These are phyloP conservation scores for Rhynchospora tenuis DNA, from an alignment of 176 grass and related monocot species.

Conservation along the genomic window DNA sequence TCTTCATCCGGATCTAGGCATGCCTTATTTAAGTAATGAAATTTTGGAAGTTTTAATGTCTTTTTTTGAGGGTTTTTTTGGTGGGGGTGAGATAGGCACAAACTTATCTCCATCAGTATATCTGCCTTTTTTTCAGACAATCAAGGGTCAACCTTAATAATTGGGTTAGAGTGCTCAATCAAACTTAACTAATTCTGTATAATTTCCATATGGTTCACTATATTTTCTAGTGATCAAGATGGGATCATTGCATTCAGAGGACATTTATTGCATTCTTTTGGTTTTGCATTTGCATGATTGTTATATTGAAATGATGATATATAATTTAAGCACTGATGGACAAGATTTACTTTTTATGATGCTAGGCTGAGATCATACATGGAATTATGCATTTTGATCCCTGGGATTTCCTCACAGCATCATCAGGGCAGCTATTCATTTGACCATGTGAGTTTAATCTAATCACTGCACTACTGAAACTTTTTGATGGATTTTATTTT, in stretches of 20 bases:
- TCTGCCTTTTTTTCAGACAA: neutral
- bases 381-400: conserved; percentile 96
- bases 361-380: conserved; percentile 91
- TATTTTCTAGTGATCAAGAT: neutral
- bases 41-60: neutral
- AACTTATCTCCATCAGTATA: neutral
- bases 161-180: neutral
- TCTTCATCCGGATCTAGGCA: neutral
- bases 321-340: conserved; percentile 4
- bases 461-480: conserved; percentile 8
- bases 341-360: neutral
- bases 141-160: neutral
- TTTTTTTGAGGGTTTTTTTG: too few relatives aligned
- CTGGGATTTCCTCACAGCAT: conserved; percentile 68
- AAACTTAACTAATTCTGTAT: neutral
- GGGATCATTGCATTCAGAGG: neutral
- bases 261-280: neutral
- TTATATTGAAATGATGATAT: neutral
- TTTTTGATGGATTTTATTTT: conserved; percentile 10
- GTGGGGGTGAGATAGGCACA: too few relatives aligned
- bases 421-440: conserved; percentile 42
- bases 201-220: neutral
- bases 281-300: neutral
- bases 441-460: conserved; percentile 43
- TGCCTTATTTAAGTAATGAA: neutral